phyloP scores from a whole-genome alignment of 345 rosid species.

The Arabidopsis arenosa region DNA sequence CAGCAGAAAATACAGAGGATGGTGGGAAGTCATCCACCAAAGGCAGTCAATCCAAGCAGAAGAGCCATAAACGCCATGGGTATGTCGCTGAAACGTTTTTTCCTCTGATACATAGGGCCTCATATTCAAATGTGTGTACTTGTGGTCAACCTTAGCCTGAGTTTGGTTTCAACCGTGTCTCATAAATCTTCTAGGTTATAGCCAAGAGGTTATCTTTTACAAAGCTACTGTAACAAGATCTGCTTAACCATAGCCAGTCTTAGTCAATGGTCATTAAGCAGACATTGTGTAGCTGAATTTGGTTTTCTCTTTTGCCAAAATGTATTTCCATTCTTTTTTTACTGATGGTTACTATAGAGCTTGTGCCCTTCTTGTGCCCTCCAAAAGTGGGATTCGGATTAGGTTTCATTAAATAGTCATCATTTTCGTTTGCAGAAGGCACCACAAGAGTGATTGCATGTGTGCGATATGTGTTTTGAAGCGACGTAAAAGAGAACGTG shows the following conservation, averaged over 20 bases:
- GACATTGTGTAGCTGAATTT: slow-evolving; percentile 1
- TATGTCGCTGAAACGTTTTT: slow-evolving; percentile 43
- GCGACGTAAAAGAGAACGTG: slow-evolving; percentile 91
- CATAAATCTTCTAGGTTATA: slow-evolving; percentile 2
- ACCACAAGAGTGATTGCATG: slow-evolving; percentile 91
- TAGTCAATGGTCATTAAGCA: not conserved
- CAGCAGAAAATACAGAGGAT: slow-evolving; percentile 50
- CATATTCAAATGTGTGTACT: too few species aligned
- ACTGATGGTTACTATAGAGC: not conserved
- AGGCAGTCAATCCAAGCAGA: slow-evolving; percentile 65
- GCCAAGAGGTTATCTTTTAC: slow-evolving; percentile 19
- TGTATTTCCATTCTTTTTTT: slow-evolving; percentile 1
- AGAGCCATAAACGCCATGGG: slow-evolving; percentile 86
- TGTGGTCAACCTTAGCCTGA: too few species aligned
- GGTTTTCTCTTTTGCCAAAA: not conserved
- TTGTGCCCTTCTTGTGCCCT: slow-evolving; percentile 6
- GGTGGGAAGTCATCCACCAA: slow-evolving; percentile 56
- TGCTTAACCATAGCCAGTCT: slow-evolving; percentile 21
- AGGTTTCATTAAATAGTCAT: slow-evolving; percentile 15
- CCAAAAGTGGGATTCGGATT: not conserved
- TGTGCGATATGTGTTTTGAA: slow-evolving; percentile 91
- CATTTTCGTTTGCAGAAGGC: slow-evolving; percentile 62
- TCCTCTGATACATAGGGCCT: too few species aligned
- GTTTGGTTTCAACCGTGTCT: too few species aligned
- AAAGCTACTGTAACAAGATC: slow-evolving; percentile 3